Conservation (phyloP, 2,329 filamentous ascomycete genomes). For the Clonostachys rhizophaga region DNA sequence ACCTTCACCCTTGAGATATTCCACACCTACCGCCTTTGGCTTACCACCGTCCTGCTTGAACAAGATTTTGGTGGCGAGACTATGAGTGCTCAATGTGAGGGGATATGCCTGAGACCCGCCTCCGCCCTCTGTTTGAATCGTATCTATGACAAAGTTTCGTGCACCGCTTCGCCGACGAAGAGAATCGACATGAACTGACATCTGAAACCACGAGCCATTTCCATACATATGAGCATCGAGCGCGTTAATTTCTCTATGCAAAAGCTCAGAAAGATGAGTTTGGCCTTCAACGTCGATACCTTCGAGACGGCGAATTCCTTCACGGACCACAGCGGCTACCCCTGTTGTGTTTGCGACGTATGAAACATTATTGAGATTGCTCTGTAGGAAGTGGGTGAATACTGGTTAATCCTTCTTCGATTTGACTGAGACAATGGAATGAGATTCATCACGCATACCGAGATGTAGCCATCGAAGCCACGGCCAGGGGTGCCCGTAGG, state of each 20-base stretch:
- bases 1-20: slow-evolving; percentile 10
- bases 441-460: slow-evolving; percentile 6
- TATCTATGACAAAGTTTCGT: neutral
- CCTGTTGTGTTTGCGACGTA: no score
- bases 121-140: neutral
- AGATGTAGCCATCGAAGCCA: slow-evolving; percentile 31
- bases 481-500: slow-evolving; percentile 23
- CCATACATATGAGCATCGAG: slow-evolving; percentile 6
- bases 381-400: slow-evolving; percentile 1
- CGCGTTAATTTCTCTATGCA: slow-evolving; percentile 13
- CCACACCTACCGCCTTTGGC: slow-evolving; percentile 29
- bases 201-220: slow-evolving; percentile 11
- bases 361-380: slow-evolving; percentile 17
- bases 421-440: no score
- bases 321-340: neutral
- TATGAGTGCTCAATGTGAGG: slow-evolving; percentile 3
- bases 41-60: slow-evolving; percentile 4
- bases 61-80: slow-evolving; percentile 10
- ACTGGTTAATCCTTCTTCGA: no score
- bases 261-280: slow-evolving; percentile 5
- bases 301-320: slow-evolving; percentile 17
- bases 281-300: neutral
- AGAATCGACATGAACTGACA: neutral
- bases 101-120: slow-evolving; percentile 1
- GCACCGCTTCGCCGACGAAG: neutral